These are phyloP conservation scores for Corinectria fuckeliana DNA, from an alignment of 2,329 filamentous ascomycete species.

Conservation along the genomic window DNA sequence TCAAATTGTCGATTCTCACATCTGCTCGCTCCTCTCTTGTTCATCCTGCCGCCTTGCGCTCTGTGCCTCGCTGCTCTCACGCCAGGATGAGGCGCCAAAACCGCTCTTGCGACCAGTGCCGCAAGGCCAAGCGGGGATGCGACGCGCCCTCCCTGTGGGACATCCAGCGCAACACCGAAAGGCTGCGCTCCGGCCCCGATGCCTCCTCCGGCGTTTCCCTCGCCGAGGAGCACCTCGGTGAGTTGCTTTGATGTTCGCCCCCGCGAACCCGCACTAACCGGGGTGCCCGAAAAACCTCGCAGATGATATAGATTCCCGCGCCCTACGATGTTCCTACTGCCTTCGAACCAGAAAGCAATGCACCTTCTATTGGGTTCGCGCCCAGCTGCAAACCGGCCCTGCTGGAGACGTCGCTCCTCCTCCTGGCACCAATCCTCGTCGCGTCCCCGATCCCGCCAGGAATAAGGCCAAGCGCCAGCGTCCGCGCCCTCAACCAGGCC, in stretches of 20 bases:
- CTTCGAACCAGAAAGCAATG: constrained; percentile 39
- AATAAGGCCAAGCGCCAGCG: constrained; percentile 38
- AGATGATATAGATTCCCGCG: constrained; percentile 39
- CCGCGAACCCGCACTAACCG: constrained; percentile 33
- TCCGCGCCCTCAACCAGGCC: constrained; percentile 34
- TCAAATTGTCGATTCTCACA: background rate
- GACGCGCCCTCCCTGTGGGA: constrained; percentile 40
- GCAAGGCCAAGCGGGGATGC: constrained; percentile 40
- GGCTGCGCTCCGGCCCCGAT: constrained; percentile 31
- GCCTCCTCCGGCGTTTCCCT: constrained; percentile 31
- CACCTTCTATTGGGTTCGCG: constrained; percentile 38
- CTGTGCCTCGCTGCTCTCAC: background rate
- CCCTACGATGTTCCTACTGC: constrained; percentile 38
- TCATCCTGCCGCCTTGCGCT: background rate
- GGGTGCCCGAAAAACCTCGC: constrained; percentile 26
- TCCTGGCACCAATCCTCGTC: constrained; percentile 26
- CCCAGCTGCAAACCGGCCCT: constrained; percentile 37
- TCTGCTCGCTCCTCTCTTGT: background rate
- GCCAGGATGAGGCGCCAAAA: constrained; percentile 38
- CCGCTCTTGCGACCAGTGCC: constrained; percentile 39
- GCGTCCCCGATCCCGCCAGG: constrained; percentile 35
- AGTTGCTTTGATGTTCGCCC: constrained; percentile 24
- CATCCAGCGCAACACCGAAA: constrained; percentile 38
- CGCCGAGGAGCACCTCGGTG: constrained; percentile 38
- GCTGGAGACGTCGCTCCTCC: constrained; percentile 27